phyloP scores from a whole-genome alignment of 1,284 basidiomycete genomes.

The Malassezia caprae region DNA sequence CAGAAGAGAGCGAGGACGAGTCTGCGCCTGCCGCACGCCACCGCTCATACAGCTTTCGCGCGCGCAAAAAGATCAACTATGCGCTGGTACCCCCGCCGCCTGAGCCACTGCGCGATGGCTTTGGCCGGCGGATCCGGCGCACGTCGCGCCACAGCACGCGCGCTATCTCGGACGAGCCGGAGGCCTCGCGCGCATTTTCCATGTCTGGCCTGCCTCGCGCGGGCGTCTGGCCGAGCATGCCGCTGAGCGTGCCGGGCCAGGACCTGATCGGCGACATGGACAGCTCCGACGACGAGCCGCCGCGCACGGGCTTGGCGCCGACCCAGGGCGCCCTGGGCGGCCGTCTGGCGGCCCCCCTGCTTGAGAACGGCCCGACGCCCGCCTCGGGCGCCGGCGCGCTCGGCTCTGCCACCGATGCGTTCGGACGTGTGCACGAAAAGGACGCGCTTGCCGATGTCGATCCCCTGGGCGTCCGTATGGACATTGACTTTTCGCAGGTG shows the following conservation, averaged over 20 bases:
- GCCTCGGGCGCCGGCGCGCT: constrained; percentile 21
- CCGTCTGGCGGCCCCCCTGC: constrained; percentile 17
- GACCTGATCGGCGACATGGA: constrained; percentile 43
- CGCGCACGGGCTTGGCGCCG: constrained; percentile 11
- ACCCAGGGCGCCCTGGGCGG: not conserved
- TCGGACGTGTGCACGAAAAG: constrained; percentile 24
- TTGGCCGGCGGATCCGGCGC: constrained; percentile 28
- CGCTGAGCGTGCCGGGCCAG: constrained; percentile 39
- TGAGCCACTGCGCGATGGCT: constrained; percentile 32
- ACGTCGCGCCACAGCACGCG: constrained; percentile 8
- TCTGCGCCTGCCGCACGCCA: constrained; percentile 27
- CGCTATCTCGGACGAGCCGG: constrained; percentile 15
- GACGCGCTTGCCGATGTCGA: constrained; percentile 85
- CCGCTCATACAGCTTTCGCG: constrained; percentile 37
- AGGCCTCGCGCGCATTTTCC: constrained; percentile 12
- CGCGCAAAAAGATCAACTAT: constrained; percentile 45
- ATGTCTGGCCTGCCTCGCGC: constrained; percentile 13
- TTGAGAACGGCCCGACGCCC: constrained; percentile 24
- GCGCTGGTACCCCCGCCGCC: constrained; percentile 35
- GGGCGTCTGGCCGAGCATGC: constrained; percentile 15
- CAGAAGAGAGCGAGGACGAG: constrained; percentile 26
- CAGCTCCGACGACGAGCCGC: constrained; percentile 41
- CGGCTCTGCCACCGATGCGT: constrained; percentile 22
- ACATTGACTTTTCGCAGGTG: constrained; percentile 93
- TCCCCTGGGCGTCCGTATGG: constrained; percentile 83